Evolutionary conservation across 2,329 filamentous ascomycete genomes (phyloP).

Genomic region (Pseudocercospora crystallina): DNA sequence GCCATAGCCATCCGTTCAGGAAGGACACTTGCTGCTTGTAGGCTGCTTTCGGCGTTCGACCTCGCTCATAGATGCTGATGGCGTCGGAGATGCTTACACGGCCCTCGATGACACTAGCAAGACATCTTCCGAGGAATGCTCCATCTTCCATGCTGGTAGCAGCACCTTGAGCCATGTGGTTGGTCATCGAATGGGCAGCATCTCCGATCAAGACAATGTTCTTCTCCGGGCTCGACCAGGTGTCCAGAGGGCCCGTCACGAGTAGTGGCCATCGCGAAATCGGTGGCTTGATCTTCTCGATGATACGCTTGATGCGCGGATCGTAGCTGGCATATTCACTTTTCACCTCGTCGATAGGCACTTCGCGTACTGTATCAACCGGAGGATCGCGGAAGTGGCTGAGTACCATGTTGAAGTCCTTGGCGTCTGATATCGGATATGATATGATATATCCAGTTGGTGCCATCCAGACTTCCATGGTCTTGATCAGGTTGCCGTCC

Average conservation of each 20-base stretch:
- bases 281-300: conserved; percentile 41
- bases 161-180: conserved; percentile 37
- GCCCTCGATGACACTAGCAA: conserved; percentile 38
- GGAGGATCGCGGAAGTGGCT: conserved; percentile 42
- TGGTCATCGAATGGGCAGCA: conserved; percentile 45
- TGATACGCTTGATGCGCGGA: conserved; percentile 43
- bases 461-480: conserved; percentile 50
- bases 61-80: conserved; percentile 41
- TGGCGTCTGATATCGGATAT: conserved; percentile 47
- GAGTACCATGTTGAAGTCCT: conserved; percentile 49
- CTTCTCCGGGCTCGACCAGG: conserved; percentile 43
- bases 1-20: conserved; percentile 39
- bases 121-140: conserved; percentile 40
- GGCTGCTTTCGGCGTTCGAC: conserved; percentile 45
- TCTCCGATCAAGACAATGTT: conserved; percentile 49
- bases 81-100: conserved; percentile 37
- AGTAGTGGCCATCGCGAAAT: conserved; percentile 46
- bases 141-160: conserved; percentile 23
- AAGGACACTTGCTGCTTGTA: conserved; percentile 46
- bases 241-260: conserved; percentile 43
- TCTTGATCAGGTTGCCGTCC: conserved; percentile 38
- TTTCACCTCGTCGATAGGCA: conserved; percentile 45
- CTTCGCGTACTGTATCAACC: conserved; percentile 38
- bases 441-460: conserved; percentile 42
- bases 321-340: conserved; percentile 48